Evolutionary conservation across 129 eudicot genomes (phyloP).

Genomic region (Calendula officinalis): DNA sequence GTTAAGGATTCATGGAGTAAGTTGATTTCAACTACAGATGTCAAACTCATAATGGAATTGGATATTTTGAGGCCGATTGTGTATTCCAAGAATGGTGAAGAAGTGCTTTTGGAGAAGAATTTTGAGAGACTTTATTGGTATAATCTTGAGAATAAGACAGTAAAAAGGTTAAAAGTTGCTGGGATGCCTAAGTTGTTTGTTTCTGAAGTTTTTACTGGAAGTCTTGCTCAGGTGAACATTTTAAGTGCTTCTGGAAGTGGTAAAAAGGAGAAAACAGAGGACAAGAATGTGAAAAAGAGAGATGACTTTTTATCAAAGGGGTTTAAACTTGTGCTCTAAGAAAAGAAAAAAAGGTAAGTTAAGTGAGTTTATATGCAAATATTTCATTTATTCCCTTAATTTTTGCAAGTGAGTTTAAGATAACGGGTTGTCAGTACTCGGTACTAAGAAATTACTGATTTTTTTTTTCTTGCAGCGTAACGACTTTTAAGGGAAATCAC

Average conservation of each 20-base stretch:
- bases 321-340: conserved; percentile 34
- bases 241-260: conserved; percentile 21
- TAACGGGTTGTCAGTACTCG: neutral
- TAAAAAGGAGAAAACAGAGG: conserved; percentile 19
- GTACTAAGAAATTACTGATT: conserved; percentile 12
- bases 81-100: conserved; percentile 34
- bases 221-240: conserved; percentile 36
- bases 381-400: neutral
- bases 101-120: conserved; percentile 38
- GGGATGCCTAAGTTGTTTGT: conserved; percentile 36
- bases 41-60: conserved; percentile 17
- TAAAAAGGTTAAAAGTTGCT: conserved; percentile 17
- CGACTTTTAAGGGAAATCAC: conserved; percentile 9
- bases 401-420: neutral
- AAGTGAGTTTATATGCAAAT: conserved; percentile 1
- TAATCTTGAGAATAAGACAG: conserved; percentile 32
- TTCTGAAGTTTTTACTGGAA: conserved; percentile 23
- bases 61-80: conserved; percentile 34
- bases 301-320: conserved; percentile 44
- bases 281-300: conserved; percentile 18
- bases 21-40: conserved; percentile 34
- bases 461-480: conserved; percentile 26
- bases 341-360: conserved; percentile 14
- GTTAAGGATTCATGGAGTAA: conserved; percentile 34
- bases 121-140: conserved; percentile 41